phyloP scores from a whole-genome alignment of 371 early-diverging fungal genomes.

The Saksenaea vasiformis region DNA sequence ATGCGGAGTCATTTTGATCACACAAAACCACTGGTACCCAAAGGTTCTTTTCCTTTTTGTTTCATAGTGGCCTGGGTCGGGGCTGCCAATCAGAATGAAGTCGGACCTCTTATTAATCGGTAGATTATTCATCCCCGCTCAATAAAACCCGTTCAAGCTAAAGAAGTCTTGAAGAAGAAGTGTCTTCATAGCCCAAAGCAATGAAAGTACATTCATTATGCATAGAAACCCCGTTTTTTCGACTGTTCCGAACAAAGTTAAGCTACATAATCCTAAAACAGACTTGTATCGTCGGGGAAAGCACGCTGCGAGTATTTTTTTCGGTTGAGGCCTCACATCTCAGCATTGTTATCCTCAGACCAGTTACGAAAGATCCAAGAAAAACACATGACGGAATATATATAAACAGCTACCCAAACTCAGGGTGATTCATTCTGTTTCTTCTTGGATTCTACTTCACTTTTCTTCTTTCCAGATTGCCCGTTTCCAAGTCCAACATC shows the following conservation, averaged over 20 bases:
- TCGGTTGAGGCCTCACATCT: neutral
- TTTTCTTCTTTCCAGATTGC: constrained; percentile 3
- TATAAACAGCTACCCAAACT: neutral
- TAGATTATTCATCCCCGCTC: neutral
- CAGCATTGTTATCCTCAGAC: constrained; percentile 6
- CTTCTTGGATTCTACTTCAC: neutral
- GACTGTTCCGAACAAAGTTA: constrained; percentile 2
- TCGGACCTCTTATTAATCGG: neutral
- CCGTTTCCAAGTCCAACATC: constrained; percentile 3
- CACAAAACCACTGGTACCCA: neutral
- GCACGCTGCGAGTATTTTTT: neutral
- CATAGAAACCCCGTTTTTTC: neutral
- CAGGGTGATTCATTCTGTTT: neutral
- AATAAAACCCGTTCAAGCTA: neutral
- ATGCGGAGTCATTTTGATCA: constrained; percentile 1
- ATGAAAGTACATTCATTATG: neutral
- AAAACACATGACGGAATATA: constrained; percentile 5
- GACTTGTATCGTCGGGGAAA: constrained; percentile 5
- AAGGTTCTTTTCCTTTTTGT: neutral
- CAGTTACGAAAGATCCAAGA: constrained; percentile 1
- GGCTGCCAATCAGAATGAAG: neutral
- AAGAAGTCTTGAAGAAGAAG: constrained; percentile 4
- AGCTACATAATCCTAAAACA: neutral
- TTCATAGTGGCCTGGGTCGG: neutral
- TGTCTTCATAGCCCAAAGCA: neutral